These are phyloP conservation scores for Syzygium aromaticum DNA, from an alignment of 345 rosid genomes.

Conservation along the genomic window DNA sequence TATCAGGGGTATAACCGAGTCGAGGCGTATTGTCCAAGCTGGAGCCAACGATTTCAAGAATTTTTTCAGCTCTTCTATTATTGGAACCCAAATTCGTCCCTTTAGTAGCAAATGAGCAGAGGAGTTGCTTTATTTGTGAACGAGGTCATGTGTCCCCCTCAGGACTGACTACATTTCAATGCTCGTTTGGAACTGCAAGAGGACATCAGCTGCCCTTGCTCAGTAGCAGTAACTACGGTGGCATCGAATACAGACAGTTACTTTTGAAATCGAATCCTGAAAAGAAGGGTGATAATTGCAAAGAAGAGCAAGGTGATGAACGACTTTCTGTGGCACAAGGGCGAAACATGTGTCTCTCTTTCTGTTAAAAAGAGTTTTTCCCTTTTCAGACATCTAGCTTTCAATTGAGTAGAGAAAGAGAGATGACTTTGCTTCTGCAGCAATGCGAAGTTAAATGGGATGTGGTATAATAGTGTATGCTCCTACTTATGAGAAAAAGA, in stretches of 20 bases:
- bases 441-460: not conserved
- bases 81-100: too few relatives aligned
- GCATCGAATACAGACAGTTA: not conserved
- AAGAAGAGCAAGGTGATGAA: too few relatives aligned
- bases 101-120: slow-evolving; percentile 27
- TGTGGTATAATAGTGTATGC: not conserved
- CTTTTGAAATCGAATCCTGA: too few relatives aligned
- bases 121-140: slow-evolving; percentile 37
- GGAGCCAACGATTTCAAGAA: not conserved
- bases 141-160: slow-evolving; percentile 84
- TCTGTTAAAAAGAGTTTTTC: not conserved
- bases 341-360: slow-evolving; percentile 13
- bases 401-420: not conserved
- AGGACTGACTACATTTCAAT: slow-evolving; percentile 63
- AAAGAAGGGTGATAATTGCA: too few relatives aligned
- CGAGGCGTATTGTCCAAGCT: not conserved
- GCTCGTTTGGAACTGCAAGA: slow-evolving; percentile 97
- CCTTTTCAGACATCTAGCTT: not conserved
- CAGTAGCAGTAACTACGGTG: slow-evolving; percentile 4
- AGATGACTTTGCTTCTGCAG: not conserved
- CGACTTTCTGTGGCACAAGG: slow-evolving; percentile 11
- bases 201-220: slow-evolving; percentile 66
- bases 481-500: not conserved
- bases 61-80: too few relatives aligned
- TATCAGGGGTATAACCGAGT: not conserved